phyloP scores from a whole-genome alignment of 2,329 filamentous ascomycete genomes.

The Trichoderma lentiforme region DNA sequence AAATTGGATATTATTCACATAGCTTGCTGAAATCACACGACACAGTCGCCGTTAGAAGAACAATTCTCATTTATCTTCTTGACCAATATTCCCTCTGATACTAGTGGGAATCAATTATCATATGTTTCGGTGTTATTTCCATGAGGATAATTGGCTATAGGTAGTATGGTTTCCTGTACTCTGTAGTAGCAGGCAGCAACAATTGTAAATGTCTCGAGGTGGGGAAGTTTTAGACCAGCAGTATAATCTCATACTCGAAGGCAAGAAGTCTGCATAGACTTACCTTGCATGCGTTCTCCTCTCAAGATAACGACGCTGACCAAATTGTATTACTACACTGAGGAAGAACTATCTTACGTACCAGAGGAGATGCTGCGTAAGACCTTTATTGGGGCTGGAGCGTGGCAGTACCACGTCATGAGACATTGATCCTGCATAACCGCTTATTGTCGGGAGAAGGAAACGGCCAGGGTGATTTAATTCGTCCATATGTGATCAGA shows the following conservation, averaged over 20 bases:
- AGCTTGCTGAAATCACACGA: not conserved
- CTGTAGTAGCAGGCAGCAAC: not conserved
- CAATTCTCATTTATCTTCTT: not conserved
- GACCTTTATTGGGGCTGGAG: not conserved
- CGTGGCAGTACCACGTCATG: not conserved
- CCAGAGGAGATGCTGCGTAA: not conserved
- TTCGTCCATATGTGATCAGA: no score
- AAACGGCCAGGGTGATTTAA: not conserved
- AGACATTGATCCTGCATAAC: not conserved
- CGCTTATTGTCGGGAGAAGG: not conserved
- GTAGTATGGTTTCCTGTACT: no score
- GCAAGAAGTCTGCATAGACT: not conserved
- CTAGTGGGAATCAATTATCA: not conserved
- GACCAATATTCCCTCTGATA: not conserved
- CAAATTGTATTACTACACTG: not conserved
- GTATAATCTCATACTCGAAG: not conserved
- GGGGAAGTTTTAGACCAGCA: not conserved
- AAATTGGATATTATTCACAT: not conserved
- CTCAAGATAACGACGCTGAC: not conserved
- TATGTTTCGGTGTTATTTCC: not conserved
- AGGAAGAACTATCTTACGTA: not conserved
- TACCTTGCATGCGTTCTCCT: not conserved
- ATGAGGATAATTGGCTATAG: not conserved
- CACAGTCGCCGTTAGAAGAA: not conserved
- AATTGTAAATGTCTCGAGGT: not conserved